phyloP scores from a whole-genome alignment of 306 rosid species.

The Cyamopsis tetragonoloba region DNA sequence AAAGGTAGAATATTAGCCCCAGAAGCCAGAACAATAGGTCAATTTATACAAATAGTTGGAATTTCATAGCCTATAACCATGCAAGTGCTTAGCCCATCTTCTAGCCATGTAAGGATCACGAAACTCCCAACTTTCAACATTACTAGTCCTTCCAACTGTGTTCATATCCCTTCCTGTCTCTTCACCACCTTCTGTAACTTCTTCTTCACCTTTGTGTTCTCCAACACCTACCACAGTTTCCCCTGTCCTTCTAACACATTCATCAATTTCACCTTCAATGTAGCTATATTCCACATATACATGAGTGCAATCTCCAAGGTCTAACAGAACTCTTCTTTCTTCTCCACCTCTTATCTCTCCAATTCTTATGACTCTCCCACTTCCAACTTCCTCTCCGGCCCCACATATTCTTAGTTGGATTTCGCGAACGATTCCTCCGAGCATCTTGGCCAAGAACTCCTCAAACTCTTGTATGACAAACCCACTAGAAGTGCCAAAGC shows the following conservation, averaged over 20 bases:
- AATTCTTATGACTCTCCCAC: conserved; percentile 53
- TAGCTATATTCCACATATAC: conserved; percentile 67
- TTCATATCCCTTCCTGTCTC: conserved; percentile 34
- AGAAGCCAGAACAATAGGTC: too few relatives aligned
- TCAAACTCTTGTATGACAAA: conserved; percentile 75
- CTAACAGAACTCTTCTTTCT: conserved; percentile 60
- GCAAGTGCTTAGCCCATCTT: conserved; percentile 97
- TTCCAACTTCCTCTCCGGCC: conserved; percentile 37
- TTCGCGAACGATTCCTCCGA: conserved; percentile 67
- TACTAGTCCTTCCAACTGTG: conserved; percentile 53
- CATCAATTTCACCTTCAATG: conserved; percentile 61
- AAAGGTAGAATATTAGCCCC: too few relatives aligned
- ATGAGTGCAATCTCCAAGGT: conserved; percentile 48
- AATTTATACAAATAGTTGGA: too few relatives aligned
- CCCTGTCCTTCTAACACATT: conserved; percentile 60
- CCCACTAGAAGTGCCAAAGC: conserved; percentile 55
- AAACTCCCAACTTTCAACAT: conserved; percentile 75
- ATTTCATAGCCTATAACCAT: conserved; percentile 69
- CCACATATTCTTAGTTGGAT: conserved; percentile 55
- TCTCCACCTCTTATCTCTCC: conserved; percentile 80
- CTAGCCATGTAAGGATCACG: conserved; percentile 92
- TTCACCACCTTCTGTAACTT: conserved; percentile 23
- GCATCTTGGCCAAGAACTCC: conserved; percentile 58
- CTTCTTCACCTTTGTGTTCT: conserved; percentile 35
- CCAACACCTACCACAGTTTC: conserved; percentile 57